Conservation (phyloP, 257 asterid genomes). For the Solanum dulcamara region DNA sequence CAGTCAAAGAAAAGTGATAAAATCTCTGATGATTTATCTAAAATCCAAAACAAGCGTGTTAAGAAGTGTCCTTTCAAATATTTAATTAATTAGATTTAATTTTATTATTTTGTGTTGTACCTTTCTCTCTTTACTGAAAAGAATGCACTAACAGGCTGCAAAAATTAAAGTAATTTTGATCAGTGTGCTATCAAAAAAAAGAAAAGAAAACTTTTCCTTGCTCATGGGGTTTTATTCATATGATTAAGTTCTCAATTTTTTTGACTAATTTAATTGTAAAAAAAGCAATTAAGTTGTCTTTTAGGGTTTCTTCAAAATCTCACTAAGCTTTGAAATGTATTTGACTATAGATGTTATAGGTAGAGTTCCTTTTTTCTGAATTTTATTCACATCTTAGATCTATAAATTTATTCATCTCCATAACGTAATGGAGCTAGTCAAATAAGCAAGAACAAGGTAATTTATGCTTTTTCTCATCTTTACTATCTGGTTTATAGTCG, state of each 20-base stretch:
- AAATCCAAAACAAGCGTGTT: not conserved
- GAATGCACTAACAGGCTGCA: not conserved
- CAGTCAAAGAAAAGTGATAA: conserved; percentile 41
- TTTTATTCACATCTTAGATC: not conserved
- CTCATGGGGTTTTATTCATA: not conserved
- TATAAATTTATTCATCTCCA: not conserved
- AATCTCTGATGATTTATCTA: not conserved
- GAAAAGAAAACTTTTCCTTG: not conserved
- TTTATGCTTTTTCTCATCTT: not conserved
- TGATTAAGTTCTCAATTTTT: not conserved
- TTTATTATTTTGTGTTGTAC: not conserved
- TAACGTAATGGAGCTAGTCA: not conserved
- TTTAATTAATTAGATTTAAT: not conserved
- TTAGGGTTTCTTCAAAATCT: not conserved
- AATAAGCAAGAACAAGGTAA: not conserved
- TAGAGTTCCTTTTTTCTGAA: not conserved
- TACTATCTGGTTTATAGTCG: not conserved
- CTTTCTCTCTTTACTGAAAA: conserved; percentile 6
- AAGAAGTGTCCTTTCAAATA: not conserved
- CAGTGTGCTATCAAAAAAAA: not conserved
- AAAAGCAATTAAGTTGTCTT: not conserved
- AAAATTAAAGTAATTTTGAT: not conserved
- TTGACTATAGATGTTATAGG: not conserved
- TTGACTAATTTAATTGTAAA: not conserved
- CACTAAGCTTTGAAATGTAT: not conserved